Base-by-base conservation (phyloP, 306 rosid species). In the Glycine latifolia region DNA sequence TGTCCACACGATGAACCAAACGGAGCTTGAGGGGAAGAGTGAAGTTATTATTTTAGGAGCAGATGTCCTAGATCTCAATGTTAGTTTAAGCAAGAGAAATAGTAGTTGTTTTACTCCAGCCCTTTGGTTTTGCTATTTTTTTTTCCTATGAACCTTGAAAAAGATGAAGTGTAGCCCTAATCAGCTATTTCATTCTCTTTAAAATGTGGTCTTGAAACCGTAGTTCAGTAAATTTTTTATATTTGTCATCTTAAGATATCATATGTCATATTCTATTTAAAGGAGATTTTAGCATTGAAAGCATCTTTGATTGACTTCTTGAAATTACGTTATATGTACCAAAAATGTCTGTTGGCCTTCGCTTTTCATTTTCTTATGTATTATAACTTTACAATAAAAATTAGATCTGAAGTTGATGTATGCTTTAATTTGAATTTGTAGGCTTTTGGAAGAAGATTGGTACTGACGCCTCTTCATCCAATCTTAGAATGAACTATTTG, bases 141-240 rank as follows among this genome's bases (percentile, higher is more conserved):
- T 53, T 20, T 20, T 20, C 13, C 15, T 53, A 53, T 47, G 54
- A 16, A 16, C 49, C 78, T n/a, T 69, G 60, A 69, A 20, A 47
- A 82, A 58, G 77, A 56, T 76, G 60, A 33, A 62, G 68, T 65
- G 10, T 43, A 52, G 31, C 33, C 14, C 49, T 52, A 26, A 53
- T 63, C 56, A 26, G 47, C 20, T 47, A 7, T 46, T 56, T 8
- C 33, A 33, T 37, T 75, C 47, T 31, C 48, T 35, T 67, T 6
- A 41, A 33, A 66, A 63, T 20, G 58, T 43, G 55, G 15, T 15
- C 48, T 55, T 52, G 55, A 67, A 52, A 58, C 43, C 35, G 20
- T 13, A 53, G 74, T 50, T 39, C 49, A 17, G 61, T 8, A 26
- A 71, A 37, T 8, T 35, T 41, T 5, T 37, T 81, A 7, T 39